These are phyloP conservation scores for Suillus americanus DNA, from an alignment of 768 basidiomycete genomes.

Conservation along the genomic window DNA sequence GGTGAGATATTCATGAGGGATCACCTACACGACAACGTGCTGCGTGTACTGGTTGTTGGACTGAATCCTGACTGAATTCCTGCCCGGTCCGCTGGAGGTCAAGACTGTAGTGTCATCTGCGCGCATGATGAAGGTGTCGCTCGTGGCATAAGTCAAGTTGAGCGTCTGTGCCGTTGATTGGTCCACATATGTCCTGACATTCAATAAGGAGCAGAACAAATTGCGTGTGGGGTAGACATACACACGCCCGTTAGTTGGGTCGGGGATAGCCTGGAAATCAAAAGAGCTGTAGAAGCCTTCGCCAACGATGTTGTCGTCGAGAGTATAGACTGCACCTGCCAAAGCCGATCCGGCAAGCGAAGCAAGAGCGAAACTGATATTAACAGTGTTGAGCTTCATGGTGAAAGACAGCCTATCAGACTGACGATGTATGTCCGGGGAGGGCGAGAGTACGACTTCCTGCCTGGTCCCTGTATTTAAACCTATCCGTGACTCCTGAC, in stretches of 20 bases:
- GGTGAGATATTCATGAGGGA: background rate
- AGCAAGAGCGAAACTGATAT: slow-evolving; percentile 11
- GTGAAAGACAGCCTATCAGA: background rate
- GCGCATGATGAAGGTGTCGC: slow-evolving; percentile 34
- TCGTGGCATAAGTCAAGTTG: slow-evolving; percentile 28
- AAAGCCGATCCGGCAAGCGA: slow-evolving; percentile 15
- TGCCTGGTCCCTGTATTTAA: slow-evolving; percentile 16
- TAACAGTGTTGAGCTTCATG: slow-evolving; percentile 17
- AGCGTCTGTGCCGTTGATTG: slow-evolving; percentile 25
- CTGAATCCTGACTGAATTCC: slow-evolving; percentile 38
- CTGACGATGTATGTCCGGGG: background rate
- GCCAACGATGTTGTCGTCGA: slow-evolving; percentile 30
- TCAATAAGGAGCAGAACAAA: background rate
- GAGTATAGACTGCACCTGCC: slow-evolving; percentile 25
- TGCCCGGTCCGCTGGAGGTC: slow-evolving; percentile 27
- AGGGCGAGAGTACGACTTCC: background rate
- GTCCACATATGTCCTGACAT: slow-evolving; percentile 34
- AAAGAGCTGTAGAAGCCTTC: slow-evolving; percentile 31
- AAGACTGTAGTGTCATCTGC: slow-evolving; percentile 36
- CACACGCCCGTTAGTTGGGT: slow-evolving; percentile 40
- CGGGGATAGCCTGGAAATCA: slow-evolving; percentile 32
- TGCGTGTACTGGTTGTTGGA: slow-evolving; percentile 30
- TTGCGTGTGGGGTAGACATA: slow-evolving; percentile 14
- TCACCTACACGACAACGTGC: slow-evolving; percentile 34
- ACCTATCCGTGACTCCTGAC: background rate